phyloP scores from a whole-genome alignment of 2,329 filamentous ascomycete genomes.

The Neocatenulostroma microsporum region DNA sequence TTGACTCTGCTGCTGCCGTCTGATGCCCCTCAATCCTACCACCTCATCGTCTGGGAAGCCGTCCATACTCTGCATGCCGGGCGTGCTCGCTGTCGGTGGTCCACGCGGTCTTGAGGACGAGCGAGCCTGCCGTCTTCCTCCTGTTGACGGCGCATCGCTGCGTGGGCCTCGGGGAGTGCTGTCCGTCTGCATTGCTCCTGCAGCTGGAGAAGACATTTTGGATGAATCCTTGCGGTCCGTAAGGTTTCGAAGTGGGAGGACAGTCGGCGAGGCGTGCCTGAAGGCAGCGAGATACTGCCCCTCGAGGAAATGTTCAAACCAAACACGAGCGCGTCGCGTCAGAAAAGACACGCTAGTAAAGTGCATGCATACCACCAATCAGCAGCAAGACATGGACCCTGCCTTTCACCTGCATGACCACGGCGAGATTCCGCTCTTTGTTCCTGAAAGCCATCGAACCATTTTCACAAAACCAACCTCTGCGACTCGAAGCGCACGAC shows the following conservation, averaged over 20 bases:
- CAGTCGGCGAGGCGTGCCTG: too few relatives aligned
- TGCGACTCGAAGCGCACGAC: too few relatives aligned
- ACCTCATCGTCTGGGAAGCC: constrained; percentile 56
- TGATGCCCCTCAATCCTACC: constrained; percentile 46
- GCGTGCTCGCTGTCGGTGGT: constrained; percentile 45
- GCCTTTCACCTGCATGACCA: too few relatives aligned
- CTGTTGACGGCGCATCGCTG: constrained; percentile 29
- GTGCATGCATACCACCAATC: constrained; percentile 5
- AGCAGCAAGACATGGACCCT: too few relatives aligned
- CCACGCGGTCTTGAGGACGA: constrained; percentile 51
- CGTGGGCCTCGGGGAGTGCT: constrained; percentile 31
- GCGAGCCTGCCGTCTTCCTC: constrained; percentile 29
- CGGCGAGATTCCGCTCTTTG: too few relatives aligned
- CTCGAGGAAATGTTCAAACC: too few relatives aligned
- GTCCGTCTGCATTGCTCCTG: constrained; percentile 13
- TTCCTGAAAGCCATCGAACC: constrained; percentile 9
- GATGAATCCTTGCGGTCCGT: too few relatives aligned
- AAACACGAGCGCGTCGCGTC: neutral
- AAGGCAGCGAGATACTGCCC: too few relatives aligned
- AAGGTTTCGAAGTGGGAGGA: too few relatives aligned
- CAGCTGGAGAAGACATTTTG: constrained; percentile 2
- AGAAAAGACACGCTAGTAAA: constrained; percentile 6
- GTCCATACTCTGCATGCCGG: constrained; percentile 45
- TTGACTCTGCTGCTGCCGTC: constrained; percentile 39
- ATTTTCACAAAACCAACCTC: constrained; percentile 7